Conservation (phyloP, 768 basidiomycete genomes). For the Gloeostereum incarnatum region DNA sequence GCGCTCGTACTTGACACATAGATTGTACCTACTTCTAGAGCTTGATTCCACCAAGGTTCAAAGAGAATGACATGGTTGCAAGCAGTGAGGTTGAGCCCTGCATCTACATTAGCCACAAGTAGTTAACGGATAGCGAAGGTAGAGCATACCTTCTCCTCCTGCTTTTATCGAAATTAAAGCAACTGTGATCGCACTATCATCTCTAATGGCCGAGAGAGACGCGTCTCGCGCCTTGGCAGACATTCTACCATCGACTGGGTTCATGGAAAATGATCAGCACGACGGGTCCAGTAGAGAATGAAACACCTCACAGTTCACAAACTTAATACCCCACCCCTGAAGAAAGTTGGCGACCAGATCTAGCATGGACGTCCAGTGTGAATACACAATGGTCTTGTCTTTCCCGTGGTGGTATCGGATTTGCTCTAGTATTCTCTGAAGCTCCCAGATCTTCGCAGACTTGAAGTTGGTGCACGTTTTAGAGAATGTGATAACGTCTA, state of each 20-base stretch:
- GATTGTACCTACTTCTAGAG: conserved; percentile 1
- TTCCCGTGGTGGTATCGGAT: no score
- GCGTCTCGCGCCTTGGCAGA: neutral
- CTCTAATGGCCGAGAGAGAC: neutral
- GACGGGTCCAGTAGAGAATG: neutral
- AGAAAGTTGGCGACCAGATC: neutral
- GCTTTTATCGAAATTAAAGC: conserved; percentile 6
- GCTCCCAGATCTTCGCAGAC: no score
- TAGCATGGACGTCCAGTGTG: conserved; percentile 4
- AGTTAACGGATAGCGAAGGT: neutral
- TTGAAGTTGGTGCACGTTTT: no score
- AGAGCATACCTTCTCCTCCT: conserved; percentile 2
- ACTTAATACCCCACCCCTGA: neutral
- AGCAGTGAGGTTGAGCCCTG: conserved; percentile 3
- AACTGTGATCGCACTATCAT: neutral
- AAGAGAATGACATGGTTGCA: conserved; percentile 5
- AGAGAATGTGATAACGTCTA: no score
- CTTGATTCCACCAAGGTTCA: conserved; percentile 6
- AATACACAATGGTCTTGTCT: conserved; percentile 4
- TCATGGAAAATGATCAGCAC: neutral
- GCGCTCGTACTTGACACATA: neutral
- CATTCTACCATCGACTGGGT: conserved; percentile 5
- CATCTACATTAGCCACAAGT: neutral
- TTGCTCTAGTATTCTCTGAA: no score
- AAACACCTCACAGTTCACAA: conserved; percentile 1